These are phyloP conservation scores for Chaetomiaceae sp. DNA, from an alignment of 2,329 filamentous ascomycete genomes.

Conservation along the genomic window DNA sequence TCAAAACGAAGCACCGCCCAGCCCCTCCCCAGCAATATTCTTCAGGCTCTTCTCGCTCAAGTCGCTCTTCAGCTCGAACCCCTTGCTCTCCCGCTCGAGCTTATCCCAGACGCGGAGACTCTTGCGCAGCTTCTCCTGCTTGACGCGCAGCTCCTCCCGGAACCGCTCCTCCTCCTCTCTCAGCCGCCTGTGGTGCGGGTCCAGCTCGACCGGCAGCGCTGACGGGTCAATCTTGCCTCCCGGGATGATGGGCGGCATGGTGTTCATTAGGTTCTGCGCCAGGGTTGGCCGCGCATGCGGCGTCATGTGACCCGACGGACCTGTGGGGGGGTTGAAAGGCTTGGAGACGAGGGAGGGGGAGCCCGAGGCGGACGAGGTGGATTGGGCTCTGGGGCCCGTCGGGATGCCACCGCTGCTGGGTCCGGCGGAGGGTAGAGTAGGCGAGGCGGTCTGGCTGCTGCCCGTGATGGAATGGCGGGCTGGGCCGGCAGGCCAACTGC, in stretches of 20 bases:
- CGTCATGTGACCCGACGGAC: slow-evolving; percentile 34
- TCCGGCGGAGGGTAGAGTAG: slow-evolving; percentile 29
- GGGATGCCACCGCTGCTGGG: slow-evolving; percentile 42
- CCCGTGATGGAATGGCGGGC: slow-evolving; percentile 28
- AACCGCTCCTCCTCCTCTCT: slow-evolving; percentile 56
- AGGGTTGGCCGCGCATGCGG: slow-evolving; percentile 39
- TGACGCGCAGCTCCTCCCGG: slow-evolving; percentile 48
- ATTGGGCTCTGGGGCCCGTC: slow-evolving; percentile 44
- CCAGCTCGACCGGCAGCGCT: slow-evolving; percentile 47
- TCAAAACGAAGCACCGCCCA: slow-evolving; percentile 53
- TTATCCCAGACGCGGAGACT: slow-evolving; percentile 51
- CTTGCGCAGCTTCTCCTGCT: slow-evolving; percentile 52
- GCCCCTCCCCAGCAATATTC: slow-evolving; percentile 53
- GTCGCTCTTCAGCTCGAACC: slow-evolving; percentile 53
- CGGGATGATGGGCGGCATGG: slow-evolving; percentile 48
- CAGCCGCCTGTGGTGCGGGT: slow-evolving; percentile 50
- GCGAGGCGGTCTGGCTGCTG: slow-evolving; percentile 19
- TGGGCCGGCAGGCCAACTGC: slow-evolving; percentile 37
- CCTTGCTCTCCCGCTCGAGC: slow-evolving; percentile 50
- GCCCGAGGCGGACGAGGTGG: slow-evolving; percentile 28
- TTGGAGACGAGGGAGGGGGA: slow-evolving; percentile 36
- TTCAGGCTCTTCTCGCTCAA: slow-evolving; percentile 54
- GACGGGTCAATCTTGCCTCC: slow-evolving; percentile 52
- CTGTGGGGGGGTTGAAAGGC: slow-evolving; percentile 56
- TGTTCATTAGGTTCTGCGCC: slow-evolving; percentile 49